Conservation (phyloP, 495 filamentous ascomycete species). For the Glonium stellatum region DNA sequence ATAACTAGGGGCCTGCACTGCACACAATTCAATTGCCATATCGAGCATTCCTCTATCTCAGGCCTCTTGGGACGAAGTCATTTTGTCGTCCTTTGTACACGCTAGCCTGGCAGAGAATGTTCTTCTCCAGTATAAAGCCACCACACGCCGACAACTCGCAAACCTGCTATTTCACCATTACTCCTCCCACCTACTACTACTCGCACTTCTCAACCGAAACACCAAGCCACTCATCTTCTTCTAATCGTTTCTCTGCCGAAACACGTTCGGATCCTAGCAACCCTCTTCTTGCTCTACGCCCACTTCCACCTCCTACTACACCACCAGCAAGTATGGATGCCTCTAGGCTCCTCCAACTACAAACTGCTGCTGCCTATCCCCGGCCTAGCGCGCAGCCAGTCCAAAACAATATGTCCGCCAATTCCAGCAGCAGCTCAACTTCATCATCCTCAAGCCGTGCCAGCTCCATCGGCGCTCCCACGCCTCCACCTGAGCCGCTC, state of each 20-base stretch:
- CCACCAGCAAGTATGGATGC: slow-evolving; percentile 15
- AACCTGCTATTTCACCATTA: slow-evolving; percentile 22
- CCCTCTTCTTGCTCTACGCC: slow-evolving; percentile 20
- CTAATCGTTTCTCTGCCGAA: neutral
- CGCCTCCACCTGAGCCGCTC: neutral
- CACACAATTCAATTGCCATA: neutral
- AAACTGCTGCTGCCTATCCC: slow-evolving; percentile 22
- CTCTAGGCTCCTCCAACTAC: slow-evolving; percentile 27
- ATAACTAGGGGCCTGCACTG: neutral
- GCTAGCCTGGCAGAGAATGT: neutral
- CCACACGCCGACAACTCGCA: neutral
- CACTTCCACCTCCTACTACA: neutral
- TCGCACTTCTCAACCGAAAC: slow-evolving; percentile 14
- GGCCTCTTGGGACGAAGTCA: neutral
- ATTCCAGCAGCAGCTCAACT: slow-evolving; percentile 3
- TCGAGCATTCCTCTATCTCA: neutral
- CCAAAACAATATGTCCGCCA: slow-evolving; percentile 5
- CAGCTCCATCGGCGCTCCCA: neutral
- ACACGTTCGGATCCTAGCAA: slow-evolving; percentile 14
- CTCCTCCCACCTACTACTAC: neutral
- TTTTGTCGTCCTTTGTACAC: neutral
- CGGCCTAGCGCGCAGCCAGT: slow-evolving; percentile 16
- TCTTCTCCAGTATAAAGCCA: neutral
- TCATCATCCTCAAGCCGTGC: neutral
- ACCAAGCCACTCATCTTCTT: slow-evolving; percentile 6